Base-by-base conservation (phyloP, 192 early-diverging fungal species). In the Glomus cerebriforme region DNA sequence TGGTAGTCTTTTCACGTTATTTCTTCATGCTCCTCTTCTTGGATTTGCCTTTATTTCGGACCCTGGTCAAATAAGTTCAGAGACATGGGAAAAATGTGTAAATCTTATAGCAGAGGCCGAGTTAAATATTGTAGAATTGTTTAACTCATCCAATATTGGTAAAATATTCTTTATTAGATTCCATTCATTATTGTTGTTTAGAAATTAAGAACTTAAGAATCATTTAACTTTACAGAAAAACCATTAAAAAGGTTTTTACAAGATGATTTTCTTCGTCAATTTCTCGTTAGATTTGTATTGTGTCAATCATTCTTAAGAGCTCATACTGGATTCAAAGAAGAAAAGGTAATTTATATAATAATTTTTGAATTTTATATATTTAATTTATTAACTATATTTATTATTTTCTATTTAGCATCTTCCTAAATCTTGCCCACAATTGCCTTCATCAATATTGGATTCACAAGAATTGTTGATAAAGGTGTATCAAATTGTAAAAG, bases 1-100 rank as follows among this genome's bases (percentile, higher is more conserved):
- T 5, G 98, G 98, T 43, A 93, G 92, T 82, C 88, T 98, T 15
- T 98, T 98, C 79, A 98, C 97, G 6, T 82, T 99, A 74, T 99
- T 99, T 79, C 84, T 99, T 73, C 95, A 98, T 82, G 91, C 92
- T 15, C 96, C 97, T 2, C 71, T 97, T 15, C 92, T 97, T 60
- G 98, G 94, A 0, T 96, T 99, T 77, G 91, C 92, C 26, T 96
- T 93, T 73, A 86, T 97, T 22, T 93, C 87, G 8, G 92, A 92
- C 54, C 88, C 91, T 35, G 88, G 85, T 1, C 85, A 92, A 63
- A 80, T 92, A 27, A 83, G 85, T 66, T 79, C 86, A 6, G 86
- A 90, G 1, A 86, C 86, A 13, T 97, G 96, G 96, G 86, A 88
- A n/a, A 86, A 90, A 73, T 91, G 92, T 80, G 79, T 88, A 3